Evolutionary conservation across 768 basidiomycete genomes (phyloP), one percentile per base, ranked within the genome.

Genomic region (Russula emetica): DNA sequence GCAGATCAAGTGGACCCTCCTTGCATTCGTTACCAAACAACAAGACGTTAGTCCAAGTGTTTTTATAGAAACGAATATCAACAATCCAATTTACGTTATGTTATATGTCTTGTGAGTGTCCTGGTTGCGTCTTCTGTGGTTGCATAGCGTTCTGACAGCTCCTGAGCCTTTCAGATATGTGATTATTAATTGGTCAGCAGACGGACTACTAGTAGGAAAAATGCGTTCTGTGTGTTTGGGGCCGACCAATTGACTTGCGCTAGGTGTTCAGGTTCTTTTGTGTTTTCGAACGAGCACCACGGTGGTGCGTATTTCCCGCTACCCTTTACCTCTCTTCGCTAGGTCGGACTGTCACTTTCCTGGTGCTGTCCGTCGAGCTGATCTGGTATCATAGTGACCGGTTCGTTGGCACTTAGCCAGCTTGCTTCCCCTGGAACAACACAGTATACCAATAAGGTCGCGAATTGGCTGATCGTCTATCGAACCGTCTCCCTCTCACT

Each of bases 181-280:
- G 2, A 45, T 67, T 18, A 58, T 74, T 50, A 75, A 70, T 58
- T 74, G 73, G 74, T 56, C 71, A 1, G 64, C 69, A 13, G 74
- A 75, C 45, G 71, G 69, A 18, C 55, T 74, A 32, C 38, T 75
- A 57, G 74, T 74, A 65, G 20, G 58, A 32, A 32, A 32, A 8
- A 7, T 20, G 38, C 24, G 6, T 47, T 13, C 38, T 30, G 16
- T 24, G 38, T 45, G 8, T 42, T 45, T 13, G 11, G 36, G 20
- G 10, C 40, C 4, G 20, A 36, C 32, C 49, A 24, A 13, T 22
- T 44, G 6, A 55, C 40, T 28, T 44, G 54, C 2, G 18, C 16
- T 42, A 67, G 58, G 30, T 65, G 28, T 55, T 55, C 58, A 51
- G 63, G 22, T 60, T 65, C 45, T 54, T 49, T 36, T 32, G 20